Conservation (phyloP, 441 rosid genomes). For the Populus hybrid region DNA sequence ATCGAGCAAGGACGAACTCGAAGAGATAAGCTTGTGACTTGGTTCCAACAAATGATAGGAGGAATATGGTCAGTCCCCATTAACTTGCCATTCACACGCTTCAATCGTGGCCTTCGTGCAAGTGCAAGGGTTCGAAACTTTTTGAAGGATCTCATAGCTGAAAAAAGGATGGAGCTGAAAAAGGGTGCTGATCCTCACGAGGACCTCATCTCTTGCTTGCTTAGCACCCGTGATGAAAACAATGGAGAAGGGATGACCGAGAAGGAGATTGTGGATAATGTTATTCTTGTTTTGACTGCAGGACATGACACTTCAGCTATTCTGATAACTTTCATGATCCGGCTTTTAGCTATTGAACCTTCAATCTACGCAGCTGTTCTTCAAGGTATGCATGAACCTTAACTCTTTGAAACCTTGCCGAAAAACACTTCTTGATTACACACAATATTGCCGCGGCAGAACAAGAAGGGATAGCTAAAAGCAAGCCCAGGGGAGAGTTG, state of each 20-base stretch:
- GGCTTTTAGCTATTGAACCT: slow-evolving; percentile 41
- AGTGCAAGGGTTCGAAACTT: slow-evolving; percentile 28
- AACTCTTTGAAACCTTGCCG: no score
- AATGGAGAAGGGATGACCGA: slow-evolving; percentile 26
- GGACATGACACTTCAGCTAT: slow-evolving; percentile 51
- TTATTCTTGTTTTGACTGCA: slow-evolving; percentile 47
- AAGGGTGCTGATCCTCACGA: slow-evolving; percentile 23
- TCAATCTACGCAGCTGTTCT: slow-evolving; percentile 40
- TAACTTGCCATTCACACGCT: slow-evolving; percentile 42
- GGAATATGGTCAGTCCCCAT: slow-evolving; percentile 55
- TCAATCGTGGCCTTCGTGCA: slow-evolving; percentile 36
- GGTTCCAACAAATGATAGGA: slow-evolving; percentile 35
- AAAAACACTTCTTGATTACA: no score
- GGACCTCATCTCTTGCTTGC: slow-evolving; percentile 45
- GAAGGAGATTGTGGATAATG: slow-evolving; percentile 49
- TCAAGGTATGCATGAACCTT: slow-evolving; percentile 29
- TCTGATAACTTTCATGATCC: slow-evolving; percentile 43
- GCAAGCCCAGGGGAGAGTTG: slow-evolving; percentile 34
- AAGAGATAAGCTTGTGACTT: slow-evolving; percentile 33
- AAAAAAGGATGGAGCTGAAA: slow-evolving; percentile 34
- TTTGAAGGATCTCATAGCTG: slow-evolving; percentile 32
- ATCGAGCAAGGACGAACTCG: slow-evolving; percentile 30
- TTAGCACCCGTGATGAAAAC: no score
- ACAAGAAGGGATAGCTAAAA: slow-evolving; percentile 43
- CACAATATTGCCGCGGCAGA: slow-evolving; percentile 26